Evolutionary conservation across 2,329 filamentous ascomycete species (phyloP).

Genomic region (Monilinia polystroma): DNA sequence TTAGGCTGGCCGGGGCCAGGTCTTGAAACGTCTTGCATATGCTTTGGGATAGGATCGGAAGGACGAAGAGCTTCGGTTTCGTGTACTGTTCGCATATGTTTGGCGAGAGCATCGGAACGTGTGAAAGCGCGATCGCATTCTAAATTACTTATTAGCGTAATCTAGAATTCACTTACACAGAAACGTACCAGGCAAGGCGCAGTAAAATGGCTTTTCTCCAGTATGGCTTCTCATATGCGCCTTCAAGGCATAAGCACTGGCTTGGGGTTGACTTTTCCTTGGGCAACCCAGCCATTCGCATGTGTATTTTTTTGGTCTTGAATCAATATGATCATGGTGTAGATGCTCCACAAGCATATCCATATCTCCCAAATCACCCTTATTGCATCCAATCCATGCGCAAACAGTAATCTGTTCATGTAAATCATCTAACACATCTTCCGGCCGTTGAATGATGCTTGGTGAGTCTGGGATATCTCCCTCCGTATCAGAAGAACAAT

Average conservation of each 20-base stretch:
- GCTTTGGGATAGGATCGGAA: constrained; percentile 70
- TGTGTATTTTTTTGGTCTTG: constrained; percentile 92
- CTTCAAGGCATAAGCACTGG: constrained; percentile 91
- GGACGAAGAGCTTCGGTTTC: constrained; percentile 92
- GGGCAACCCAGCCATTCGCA: constrained; percentile 94
- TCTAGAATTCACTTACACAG: background rate
- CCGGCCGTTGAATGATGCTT: constrained; percentile 58
- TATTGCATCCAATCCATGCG: constrained; percentile 73
- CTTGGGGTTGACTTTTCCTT: constrained; percentile 86
- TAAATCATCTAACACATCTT: constrained; percentile 64
- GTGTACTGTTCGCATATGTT: constrained; percentile 98
- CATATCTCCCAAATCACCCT: constrained; percentile 74
- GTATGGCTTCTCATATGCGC: constrained; percentile 98
- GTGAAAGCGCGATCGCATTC: constrained; percentile 98
- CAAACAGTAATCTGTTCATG: constrained; percentile 77
- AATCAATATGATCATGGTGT: constrained; percentile 91
- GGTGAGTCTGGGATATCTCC: constrained; percentile 77
- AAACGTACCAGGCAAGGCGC: constrained; percentile 78
- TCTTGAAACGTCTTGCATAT: constrained; percentile 51
- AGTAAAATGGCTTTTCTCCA: constrained; percentile 97
- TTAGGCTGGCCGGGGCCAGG: constrained; percentile 52
- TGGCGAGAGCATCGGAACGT: constrained; percentile 89
- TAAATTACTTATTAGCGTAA: constrained; percentile 41
- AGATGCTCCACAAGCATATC: constrained; percentile 79
- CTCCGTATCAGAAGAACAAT: constrained; percentile 84